phyloP scores from a whole-genome alignment of 2,329 filamentous ascomycete species.

The Byssoonygena ceratinophila region DNA sequence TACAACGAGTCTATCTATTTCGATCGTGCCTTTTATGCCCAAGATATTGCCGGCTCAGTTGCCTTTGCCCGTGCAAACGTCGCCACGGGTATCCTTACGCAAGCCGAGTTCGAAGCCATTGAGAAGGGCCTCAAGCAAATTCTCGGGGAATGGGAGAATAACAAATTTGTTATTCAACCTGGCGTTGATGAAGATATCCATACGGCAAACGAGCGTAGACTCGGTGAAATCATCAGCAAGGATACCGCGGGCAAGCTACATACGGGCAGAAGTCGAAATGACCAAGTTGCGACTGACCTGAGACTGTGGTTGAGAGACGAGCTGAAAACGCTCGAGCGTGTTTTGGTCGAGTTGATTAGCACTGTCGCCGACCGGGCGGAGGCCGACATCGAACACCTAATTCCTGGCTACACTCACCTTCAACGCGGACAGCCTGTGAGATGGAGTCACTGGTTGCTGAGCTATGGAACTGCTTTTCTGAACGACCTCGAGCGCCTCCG shows the following conservation, averaged over 20 bases:
- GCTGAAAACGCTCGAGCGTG: slow-evolving; percentile 57
- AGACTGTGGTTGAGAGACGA: slow-evolving; percentile 74
- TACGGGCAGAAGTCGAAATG: slow-evolving; percentile 76
- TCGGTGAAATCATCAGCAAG: slow-evolving; percentile 78
- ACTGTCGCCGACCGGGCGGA: slow-evolving; percentile 61
- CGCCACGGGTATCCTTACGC: slow-evolving; percentile 58
- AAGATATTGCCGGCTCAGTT: slow-evolving; percentile 66
- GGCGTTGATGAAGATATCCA: slow-evolving; percentile 23
- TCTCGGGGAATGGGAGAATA: slow-evolving; percentile 26
- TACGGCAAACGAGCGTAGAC: slow-evolving; percentile 40
- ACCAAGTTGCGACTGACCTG: slow-evolving; percentile 86
- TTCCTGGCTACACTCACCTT: slow-evolving; percentile 83
- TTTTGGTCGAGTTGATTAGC: slow-evolving; percentile 58
- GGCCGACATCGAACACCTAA: slow-evolving; percentile 62
- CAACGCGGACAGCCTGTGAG: slow-evolving; percentile 55
- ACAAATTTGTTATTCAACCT: slow-evolving; percentile 21
- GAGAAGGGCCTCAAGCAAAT: slow-evolving; percentile 55
- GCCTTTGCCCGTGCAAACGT: slow-evolving; percentile 67
- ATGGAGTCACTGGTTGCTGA: slow-evolving; percentile 74
- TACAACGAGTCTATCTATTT: slow-evolving; percentile 71
- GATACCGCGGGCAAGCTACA: slow-evolving; percentile 80
- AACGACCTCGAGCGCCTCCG: slow-evolving; percentile 66
- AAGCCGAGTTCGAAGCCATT: slow-evolving; percentile 59
- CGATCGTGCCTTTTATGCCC: slow-evolving; percentile 60
- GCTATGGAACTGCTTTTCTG: slow-evolving; percentile 60